Conservation (phyloP, 73 alveolate genomes). For the Tetrahymena malaccensis region DNA sequence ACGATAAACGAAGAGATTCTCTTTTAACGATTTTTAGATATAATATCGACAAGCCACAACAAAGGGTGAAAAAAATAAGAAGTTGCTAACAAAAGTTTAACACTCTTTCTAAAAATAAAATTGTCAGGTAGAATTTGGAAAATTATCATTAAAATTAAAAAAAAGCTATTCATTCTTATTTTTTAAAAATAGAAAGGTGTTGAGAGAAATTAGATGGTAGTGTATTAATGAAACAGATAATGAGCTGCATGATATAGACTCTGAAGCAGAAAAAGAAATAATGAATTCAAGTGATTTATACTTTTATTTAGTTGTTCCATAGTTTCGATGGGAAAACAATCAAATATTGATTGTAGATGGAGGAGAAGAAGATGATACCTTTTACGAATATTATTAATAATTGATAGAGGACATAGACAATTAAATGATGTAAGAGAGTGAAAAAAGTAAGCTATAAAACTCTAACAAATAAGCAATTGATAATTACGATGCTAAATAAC, state of each 20-base stretch:
- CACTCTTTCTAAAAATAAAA: neutral
- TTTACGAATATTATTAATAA: neutral
- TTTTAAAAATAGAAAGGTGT: neutral
- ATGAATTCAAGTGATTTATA: neutral
- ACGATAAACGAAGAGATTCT: neutral
- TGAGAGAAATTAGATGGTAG: neutral
- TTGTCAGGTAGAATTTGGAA: neutral
- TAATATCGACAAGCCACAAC: neutral
- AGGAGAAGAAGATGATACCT: neutral
- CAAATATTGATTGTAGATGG: neutral
- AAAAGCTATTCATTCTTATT: too few species aligned
- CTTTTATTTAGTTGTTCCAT: neutral
- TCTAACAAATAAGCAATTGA: too few species aligned
- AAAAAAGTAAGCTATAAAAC: neutral
- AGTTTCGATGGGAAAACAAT: neutral
- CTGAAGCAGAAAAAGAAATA: neutral
- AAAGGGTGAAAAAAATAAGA: neutral
- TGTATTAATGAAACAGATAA: neutral
- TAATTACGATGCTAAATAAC: neutral
- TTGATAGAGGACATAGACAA: neutral
- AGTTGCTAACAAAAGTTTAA: neutral
- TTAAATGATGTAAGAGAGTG: neutral
- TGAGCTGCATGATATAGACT: neutral
- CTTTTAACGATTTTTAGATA: neutral
- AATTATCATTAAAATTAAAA: neutral